Base-by-base conservation (phyloP, 495 filamentous ascomycete species). In the Aspergillus carlsbadensis region DNA sequence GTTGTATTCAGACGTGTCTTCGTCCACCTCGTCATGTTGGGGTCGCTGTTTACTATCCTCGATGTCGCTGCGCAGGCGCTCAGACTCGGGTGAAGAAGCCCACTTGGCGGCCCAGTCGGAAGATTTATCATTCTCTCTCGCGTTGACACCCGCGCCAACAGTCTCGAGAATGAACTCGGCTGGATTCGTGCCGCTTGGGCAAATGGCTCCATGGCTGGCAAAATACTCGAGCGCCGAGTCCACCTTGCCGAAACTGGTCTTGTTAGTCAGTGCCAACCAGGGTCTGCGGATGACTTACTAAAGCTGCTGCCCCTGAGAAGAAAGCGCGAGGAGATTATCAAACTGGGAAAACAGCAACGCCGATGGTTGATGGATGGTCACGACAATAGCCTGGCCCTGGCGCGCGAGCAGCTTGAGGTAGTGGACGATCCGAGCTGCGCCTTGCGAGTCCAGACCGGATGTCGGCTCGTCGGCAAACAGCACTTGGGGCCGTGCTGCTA, bases 391-490 rank as follows among this genome's bases (percentile, higher is more conserved):
- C 62, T 90, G 86, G 3, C 88, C 84, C 22, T 74, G 75, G 44
- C 82, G 76, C 2, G 85, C 82, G 3, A 89, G 73, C 59, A 86
- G 86, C 1, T 81, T 66, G 31, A 89, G 63, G 57, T 87, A 84
- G 15, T 79, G 69, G 20, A 84, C 73, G 17, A 86, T 85, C 57
- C 82, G 82, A 56, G 76, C 87, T 20, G 86, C 83, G 7, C 83
- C 77, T 31, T 79, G 75, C 0, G 73, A 76, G 57, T 89, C 86
- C 8, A 89, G 79, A 47, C 84, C 86, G 5, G 81, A 87, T 4
- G 88, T 91, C 5, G 88, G 88, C 60, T 91, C 87, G 62, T 91
- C 87, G 17, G 90, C 69, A 65, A 90, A 90, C 5, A 90, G 67
- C 29, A 87, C 74, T 29, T 78, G 83, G 15, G 78, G 86, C 63